Percentiles rank a stretch among this genome's conserved stretches.
phyloP scores from a whole-genome alignment of 1,284 basidiomycete genomes.

The Rhodotorula sp. region DNA sequence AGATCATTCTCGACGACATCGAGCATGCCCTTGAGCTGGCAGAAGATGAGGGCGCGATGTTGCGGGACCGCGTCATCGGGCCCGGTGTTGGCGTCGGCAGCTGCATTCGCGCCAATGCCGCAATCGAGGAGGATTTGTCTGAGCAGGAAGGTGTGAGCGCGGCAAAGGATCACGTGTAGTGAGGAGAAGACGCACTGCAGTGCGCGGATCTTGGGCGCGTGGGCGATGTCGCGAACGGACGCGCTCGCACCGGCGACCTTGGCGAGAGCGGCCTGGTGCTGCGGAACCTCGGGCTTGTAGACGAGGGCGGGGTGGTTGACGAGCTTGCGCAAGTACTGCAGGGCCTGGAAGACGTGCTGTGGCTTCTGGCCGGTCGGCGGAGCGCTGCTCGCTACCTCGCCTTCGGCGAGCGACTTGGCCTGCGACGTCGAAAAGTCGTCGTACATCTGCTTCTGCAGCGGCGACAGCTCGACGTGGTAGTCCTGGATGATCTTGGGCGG shows the following conservation, averaged over 20 bases:
- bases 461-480: slow-evolving; percentile 96
- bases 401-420: slow-evolving; percentile 53
- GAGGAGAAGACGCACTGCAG: slow-evolving; percentile 63
- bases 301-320: slow-evolving; percentile 96
- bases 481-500: slow-evolving; percentile 99
- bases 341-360: slow-evolving; percentile 89
- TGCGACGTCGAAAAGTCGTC: slow-evolving; percentile 87
- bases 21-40: slow-evolving; percentile 98
- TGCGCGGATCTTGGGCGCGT: slow-evolving; percentile 93
- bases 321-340: slow-evolving; percentile 95
- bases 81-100: slow-evolving; percentile 50
- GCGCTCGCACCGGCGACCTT: slow-evolving; percentile 50
- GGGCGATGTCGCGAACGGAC: slow-evolving; percentile 71
- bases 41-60: slow-evolving; percentile 97
- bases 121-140: slow-evolving; percentile 94
- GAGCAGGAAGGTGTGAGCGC: slow-evolving; percentile 4
- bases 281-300: slow-evolving; percentile 65
- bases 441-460: slow-evolving; percentile 88
- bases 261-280: slow-evolving; percentile 63
- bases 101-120: slow-evolving; percentile 73
- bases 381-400: slow-evolving; percentile 58
- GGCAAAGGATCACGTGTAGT: neutral
- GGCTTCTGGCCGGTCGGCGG: slow-evolving; percentile 55
- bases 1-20: slow-evolving; percentile 95
- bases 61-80: slow-evolving; percentile 60